Conservation (phyloP, 345 rosid genomes). For the Pistacia atlantica region DNA sequence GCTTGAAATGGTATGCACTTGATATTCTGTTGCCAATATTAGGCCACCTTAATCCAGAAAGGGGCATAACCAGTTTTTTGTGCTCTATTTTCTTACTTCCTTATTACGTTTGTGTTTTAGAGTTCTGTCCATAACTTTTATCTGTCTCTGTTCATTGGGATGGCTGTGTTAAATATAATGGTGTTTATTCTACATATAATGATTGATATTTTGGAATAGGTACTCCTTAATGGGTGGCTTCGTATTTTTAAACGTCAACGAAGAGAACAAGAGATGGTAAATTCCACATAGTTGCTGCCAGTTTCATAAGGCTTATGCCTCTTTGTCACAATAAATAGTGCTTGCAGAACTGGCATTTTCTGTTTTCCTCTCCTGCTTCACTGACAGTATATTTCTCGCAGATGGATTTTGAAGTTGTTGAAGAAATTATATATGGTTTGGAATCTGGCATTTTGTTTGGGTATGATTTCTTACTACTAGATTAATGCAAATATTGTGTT, state of each 20-base stretch:
- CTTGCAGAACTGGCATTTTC: background rate
- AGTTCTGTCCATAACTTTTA: background rate
- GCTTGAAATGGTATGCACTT: background rate
- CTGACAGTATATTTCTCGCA: conserved; percentile 36
- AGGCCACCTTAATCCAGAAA: conserved; percentile 4
- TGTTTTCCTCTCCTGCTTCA: conserved; percentile 3
- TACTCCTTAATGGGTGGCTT: conserved; percentile 89
- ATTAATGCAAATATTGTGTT: background rate
- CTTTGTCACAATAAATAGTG: background rate
- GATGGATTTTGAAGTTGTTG: conserved; percentile 95
- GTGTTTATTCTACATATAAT: conserved; percentile 19
- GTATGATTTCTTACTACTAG: conserved; percentile 38
- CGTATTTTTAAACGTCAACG: conserved; percentile 78
- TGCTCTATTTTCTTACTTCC: background rate
- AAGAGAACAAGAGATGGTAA: conserved; percentile 85
- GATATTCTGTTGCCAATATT: background rate
- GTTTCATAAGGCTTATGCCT: background rate
- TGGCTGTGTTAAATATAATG: conserved; percentile 12
- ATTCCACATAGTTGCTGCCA: conserved; percentile 2
- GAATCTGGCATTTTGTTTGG: conserved; percentile 97
- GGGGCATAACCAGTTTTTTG: background rate
- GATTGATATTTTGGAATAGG: conserved; percentile 41
- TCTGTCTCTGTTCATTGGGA: conserved; percentile 5
- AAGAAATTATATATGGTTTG: conserved; percentile 95
- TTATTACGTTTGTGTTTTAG: background rate